Base-by-base conservation (phyloP, 768 basidiomycete species). In the Porpolomopsis calyptriformis region DNA sequence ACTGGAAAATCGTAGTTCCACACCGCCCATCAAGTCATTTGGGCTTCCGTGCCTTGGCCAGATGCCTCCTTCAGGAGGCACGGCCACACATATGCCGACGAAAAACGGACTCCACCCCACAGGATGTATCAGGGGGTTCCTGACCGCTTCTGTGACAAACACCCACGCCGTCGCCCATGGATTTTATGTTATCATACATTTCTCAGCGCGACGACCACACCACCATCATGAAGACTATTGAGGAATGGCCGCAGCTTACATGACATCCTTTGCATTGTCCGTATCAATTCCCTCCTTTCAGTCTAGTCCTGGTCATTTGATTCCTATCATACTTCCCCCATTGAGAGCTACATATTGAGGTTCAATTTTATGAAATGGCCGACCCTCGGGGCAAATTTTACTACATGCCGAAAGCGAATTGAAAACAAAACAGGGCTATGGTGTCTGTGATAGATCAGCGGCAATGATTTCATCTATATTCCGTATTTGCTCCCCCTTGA, bases 401-500 rank as follows among this genome's bases (percentile, higher is more conserved):
- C 37, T 39, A 22, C 37, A 43, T 43, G 29, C 25, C 7, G 7
- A 31, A 31, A 31, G 7, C 14, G 7, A 14, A 31, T 7, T 14
- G 14, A 14, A 31, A 35, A 18, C 6, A 8, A 19, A 22, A 2
- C 44, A 7, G 24, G 11, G 35, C 35, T 24, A 46, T 36, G 45
- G 38, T 25, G 39, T 4, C 20, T 29, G 46, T 33, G 46, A 40
- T 6, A 40, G 38, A 47, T 82, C 76, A 46, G 78, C 77, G 45
- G 78, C 69, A 52, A 85, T 59, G 41, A 80, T 75, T 56, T 86
- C 81, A 52, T 74, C 66, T 52, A 85, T 73, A 48, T 68, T 73
- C 47, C 82, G 78, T 63, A 90, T 85, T 43, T 74, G 70, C 61
- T 94, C 81, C 31, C 92, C 92, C 48, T 72, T 80, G 59, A 97